Evolutionary conservation across 2,329 filamentous ascomycete species (phyloP).

Genomic region (Catunica adiposa): DNA sequence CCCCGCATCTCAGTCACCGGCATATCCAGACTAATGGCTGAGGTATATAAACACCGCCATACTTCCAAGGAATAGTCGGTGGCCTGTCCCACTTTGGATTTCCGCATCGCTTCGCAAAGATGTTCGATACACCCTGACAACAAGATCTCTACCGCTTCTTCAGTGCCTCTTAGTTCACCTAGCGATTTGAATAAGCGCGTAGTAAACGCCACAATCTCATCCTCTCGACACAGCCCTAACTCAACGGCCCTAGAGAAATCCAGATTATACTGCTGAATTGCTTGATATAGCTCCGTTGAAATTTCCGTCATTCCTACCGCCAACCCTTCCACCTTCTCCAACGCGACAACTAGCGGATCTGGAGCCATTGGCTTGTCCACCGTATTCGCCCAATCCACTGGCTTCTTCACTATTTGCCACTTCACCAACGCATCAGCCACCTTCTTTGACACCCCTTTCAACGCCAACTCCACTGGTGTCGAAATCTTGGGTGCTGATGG

Average conservation of each 20-base stretch:
- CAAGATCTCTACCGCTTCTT: constrained; percentile 2
- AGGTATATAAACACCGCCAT: constrained; percentile 10
- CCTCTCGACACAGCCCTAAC: constrained; percentile 10
- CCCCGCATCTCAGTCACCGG: constrained; percentile 3
- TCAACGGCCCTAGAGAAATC: constrained; percentile 8
- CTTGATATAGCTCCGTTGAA: constrained; percentile 2
- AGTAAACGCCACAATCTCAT: constrained; percentile 11
- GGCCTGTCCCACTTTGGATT: constrained; percentile 4
- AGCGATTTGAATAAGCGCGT: constrained; percentile 6
- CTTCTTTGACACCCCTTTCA: neutral
- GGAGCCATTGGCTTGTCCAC: constrained; percentile 1
- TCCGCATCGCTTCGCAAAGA: constrained; percentile 5
- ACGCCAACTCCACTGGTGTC: neutral
- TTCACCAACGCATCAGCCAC: neutral
- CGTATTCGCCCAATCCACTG: constrained; percentile 9
- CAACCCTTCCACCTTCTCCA: constrained; percentile 3
- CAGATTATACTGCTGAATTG: constrained; percentile 3
- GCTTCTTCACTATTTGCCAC: neutral
- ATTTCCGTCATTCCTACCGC: neutral
- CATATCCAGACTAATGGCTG: constrained; percentile 9
- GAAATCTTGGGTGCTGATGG: constrained; percentile 21
- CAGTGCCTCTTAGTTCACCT: neutral
- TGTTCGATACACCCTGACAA: constrained; percentile 7
- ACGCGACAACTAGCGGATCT: constrained; percentile 6
- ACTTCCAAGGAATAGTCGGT: constrained; percentile 8